Base-by-base conservation (phyloP, 2,329 filamentous ascomycete species). In the Botrytis squamosa region DNA sequence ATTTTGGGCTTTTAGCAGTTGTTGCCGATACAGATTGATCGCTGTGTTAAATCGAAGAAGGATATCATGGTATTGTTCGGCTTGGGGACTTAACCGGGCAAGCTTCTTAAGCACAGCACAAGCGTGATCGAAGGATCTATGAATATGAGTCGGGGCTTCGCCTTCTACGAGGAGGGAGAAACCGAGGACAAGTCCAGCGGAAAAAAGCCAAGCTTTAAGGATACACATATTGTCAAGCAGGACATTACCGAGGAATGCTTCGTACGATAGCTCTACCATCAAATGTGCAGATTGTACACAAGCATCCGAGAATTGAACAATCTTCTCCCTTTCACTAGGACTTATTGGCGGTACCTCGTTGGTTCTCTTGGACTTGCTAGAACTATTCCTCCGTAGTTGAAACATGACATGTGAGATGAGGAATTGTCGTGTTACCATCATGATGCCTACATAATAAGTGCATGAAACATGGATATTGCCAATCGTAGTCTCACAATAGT, bases 381-480 rank as follows among this genome's bases (percentile, higher is more conserved):
- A 68, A 18, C 49, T 57, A 68, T 68, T 57, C 36, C 29, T 68
- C 36, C 46, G 46, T 55, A 68, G 46, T 49, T 68, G 33, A 16
- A 20, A 68, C 65, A 68, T 68, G 36, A 55, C 46, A 68, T 68
- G 46, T 20, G 65, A 55, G 38, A 68, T 55, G 38, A 68, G n/a
- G 12, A 68, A 68, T 25, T 68, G 66, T n/a, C 66, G 66, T 6
- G 66, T 68, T 16, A 68, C 66, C 66, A 68, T 68, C 36, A 68
- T 68, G 25, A 68, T 42, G 9, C 66, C 66, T 42, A 68, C 36
- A 18, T 68, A 68, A 18, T 68, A 68, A 10, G 49, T 57, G 36
- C 66, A 68, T 42, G 66, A 68, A 57, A 68, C 66, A 25, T 68
- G 66, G 25, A 68, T 42, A 57, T 68, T 68, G 36, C 66, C 66